Evolutionary conservation across 257 asterid species (phyloP).

Genomic region (Solanum appendiculatum): DNA sequence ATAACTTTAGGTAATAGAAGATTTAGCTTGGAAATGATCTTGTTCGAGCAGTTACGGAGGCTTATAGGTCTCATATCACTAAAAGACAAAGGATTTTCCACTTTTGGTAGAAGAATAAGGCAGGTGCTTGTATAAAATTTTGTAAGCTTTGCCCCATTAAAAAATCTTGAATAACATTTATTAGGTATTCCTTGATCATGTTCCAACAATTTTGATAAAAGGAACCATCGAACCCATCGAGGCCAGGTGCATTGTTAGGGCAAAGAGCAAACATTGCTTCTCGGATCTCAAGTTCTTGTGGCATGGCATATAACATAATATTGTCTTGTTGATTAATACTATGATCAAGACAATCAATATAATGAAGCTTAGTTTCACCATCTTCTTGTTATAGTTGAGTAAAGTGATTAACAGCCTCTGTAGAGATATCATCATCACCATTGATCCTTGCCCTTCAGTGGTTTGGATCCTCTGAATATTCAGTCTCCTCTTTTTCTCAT

Average conservation of each 20-base stretch:
- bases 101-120: background rate
- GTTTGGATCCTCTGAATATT: background rate
- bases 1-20: background rate
- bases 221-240: background rate
- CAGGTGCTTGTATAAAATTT: background rate
- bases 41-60: background rate
- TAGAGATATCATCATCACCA: too few relatives aligned
- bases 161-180: background rate
- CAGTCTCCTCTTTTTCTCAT: background rate
- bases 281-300: background rate
- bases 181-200: background rate
- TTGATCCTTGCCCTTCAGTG: too few relatives aligned
- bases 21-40: background rate
- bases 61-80: background rate
- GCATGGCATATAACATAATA: background rate
- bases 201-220: background rate
- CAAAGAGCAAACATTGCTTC: background rate
- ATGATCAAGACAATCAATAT: background rate
- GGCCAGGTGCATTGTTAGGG: too few relatives aligned
- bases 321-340: background rate
- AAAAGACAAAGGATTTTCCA: background rate
- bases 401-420: too few relatives aligned
- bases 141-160: background rate
- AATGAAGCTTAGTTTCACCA: background rate
- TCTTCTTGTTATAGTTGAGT: too few relatives aligned